Conservation (phyloP, 768 basidiomycete species). For the Tremella yokohamensis region DNA sequence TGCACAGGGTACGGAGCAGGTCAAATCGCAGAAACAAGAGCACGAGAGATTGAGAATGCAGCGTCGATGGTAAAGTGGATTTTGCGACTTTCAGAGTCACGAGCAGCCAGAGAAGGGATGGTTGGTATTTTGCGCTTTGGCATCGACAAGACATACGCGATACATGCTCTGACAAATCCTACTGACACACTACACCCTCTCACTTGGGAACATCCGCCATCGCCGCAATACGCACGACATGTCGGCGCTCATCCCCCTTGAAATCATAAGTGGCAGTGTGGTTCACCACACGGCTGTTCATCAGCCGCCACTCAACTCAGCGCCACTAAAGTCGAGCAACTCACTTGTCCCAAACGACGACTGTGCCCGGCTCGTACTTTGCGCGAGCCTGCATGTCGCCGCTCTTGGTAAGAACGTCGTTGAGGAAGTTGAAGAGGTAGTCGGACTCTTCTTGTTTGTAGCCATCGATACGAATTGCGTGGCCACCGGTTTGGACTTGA, state of each 20-base stretch:
- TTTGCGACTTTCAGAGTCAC: too few relatives aligned
- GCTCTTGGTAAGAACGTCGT: slow-evolving; percentile 19
- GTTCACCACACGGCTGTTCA: slow-evolving; percentile 7
- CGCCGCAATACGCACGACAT: slow-evolving; percentile 9
- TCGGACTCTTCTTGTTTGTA: slow-evolving; percentile 30
- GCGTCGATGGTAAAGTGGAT: too few relatives aligned
- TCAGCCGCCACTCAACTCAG: not conserved
- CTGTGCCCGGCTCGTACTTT: slow-evolving; percentile 58
- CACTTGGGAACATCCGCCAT: slow-evolving; percentile 5
- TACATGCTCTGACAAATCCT: not conserved
- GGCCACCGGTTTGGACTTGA: slow-evolving; percentile 51
- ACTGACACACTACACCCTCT: not conserved
- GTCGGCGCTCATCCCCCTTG: slow-evolving; percentile 8
- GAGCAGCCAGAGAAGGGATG: too few relatives aligned
- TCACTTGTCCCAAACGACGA: slow-evolving; percentile 58
- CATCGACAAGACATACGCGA: not conserved
- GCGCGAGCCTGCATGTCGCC: slow-evolving; percentile 52
- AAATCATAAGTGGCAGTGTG: slow-evolving; percentile 12
- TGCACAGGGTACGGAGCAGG: too few relatives aligned
- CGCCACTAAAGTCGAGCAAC: not conserved
- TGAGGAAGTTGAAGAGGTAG: slow-evolving; percentile 10
- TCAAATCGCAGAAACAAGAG: too few relatives aligned
- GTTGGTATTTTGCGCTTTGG: too few relatives aligned
- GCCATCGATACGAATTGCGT: slow-evolving; percentile 13
- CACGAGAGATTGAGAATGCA: too few relatives aligned